Evolutionary conservation across 495 filamentous ascomycete species (phyloP).

Genomic region (Recurvomyces mirabilis): DNA sequence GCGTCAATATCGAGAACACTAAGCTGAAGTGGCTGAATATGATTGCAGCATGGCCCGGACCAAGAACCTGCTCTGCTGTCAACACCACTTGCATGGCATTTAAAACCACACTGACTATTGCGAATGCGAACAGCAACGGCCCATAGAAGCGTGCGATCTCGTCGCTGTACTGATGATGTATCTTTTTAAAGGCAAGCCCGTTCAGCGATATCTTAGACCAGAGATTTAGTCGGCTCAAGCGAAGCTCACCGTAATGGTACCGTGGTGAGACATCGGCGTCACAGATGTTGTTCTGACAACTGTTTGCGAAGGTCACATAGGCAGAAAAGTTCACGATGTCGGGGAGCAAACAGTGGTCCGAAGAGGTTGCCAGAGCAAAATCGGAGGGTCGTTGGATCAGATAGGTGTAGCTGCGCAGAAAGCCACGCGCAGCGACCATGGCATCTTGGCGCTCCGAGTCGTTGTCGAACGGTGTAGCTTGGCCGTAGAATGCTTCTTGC

Average conservation of each 20-base stretch:
- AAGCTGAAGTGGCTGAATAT: too few species aligned
- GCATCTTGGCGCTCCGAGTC: neutral
- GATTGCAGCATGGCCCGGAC: too few species aligned
- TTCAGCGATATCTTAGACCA: slow-evolving; percentile 9
- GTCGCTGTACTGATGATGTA: slow-evolving; percentile 21
- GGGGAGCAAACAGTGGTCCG: slow-evolving; percentile 21
- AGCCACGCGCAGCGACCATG: slow-evolving; percentile 26
- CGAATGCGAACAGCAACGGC: slow-evolving; percentile 29
- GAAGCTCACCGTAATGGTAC: slow-evolving; percentile 37
- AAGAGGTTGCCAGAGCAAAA: slow-evolving; percentile 29
- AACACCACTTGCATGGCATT: slow-evolving; percentile 30
- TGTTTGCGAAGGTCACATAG: slow-evolving; percentile 25
- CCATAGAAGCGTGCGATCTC: slow-evolving; percentile 26
- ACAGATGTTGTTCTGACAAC: too few species aligned
- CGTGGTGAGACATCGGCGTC: slow-evolving; percentile 28
- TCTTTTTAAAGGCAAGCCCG: neutral
- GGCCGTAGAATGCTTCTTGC: slow-evolving; percentile 24
- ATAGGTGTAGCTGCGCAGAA: slow-evolving; percentile 30
- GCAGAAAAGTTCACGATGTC: slow-evolving; percentile 13
- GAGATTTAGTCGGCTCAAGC: slow-evolving; percentile 36
- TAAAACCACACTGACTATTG: slow-evolving; percentile 24
- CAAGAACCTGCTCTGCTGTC: slow-evolving; percentile 13
- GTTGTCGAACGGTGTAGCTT: neutral
- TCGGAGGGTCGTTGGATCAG: slow-evolving; percentile 32
- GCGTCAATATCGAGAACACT: too few species aligned